Base-by-base conservation (phyloP, 176 grass and related monocot species). In the Phoenix roebelenii region DNA sequence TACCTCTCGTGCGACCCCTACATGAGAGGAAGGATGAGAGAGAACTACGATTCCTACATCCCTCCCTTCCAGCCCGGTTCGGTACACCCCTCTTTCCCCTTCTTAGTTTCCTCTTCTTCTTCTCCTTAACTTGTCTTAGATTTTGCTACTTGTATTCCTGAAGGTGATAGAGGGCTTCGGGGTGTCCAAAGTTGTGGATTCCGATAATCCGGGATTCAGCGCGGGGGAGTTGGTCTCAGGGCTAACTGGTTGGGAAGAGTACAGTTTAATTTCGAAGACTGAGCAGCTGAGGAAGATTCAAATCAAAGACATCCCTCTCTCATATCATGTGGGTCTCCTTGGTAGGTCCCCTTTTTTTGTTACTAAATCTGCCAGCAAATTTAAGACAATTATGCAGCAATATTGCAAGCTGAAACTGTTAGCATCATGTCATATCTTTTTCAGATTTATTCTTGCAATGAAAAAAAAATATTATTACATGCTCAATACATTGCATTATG, bases 1-100 rank as follows among this genome's bases (percentile, higher is more conserved):
- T 87, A 90, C 74, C 86, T 90, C 71, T 89, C 90, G 52, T 89
- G 90, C 79, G 86, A 89, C 74, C 90, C 90, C 20, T 90, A 84
- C 83, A 90, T 90, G 83, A 75, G 80, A 48, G 77, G 77, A 23
- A 44, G 86, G 64, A 95, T 90, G 86, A 67, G 70, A 22, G 77
- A 84, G 54, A 71, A 71, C 71, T 79, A 76, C 22, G 51, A 49
- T 10, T 87, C 86, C 10, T 90, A 90, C 68, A 87, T 96, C 61
- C 86, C 77, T 20, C 83, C 83, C 10, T 96, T 87, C 86, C 77
- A 77, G 48, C 91, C 80, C 4, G 86, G 91, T 74, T 87, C 80
- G 25, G 86, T 90, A 67, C 22, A n/a, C 12, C 23, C 59, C 23
- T 23, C 16, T 60, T 1, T 55, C 50, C 5, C 7, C 22, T 56